Evolutionary conservation across 78 protist species (phyloP), one percentile per base, ranked within the genome.

Genomic region (Polysphondylium violaceum): DNA sequence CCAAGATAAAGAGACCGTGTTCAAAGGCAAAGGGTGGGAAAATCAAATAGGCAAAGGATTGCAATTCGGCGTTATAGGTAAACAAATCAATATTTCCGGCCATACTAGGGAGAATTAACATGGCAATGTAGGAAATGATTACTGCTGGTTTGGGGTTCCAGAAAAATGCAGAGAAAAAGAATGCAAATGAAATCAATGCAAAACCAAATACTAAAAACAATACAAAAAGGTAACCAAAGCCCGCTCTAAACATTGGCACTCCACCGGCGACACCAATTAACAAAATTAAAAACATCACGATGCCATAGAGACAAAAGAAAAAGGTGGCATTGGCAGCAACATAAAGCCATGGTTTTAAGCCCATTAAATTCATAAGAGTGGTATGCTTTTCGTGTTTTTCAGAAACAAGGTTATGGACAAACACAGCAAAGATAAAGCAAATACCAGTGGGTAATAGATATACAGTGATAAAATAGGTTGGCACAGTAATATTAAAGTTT

Each of bases 371-470:
- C 73, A 83, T 47, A 17, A 83, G 61, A 55, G 65, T 72, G 47
- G 51, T 59, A 9, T 56, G 38, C 50, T 68, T 64, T 38, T 71
- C 11, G 31, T 83, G 78, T 36, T 83, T 83, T 14, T 83, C 90
- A 33, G 31, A 43, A 1, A 83, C 90, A 58, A 68, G 44, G 14
- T 59, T 83, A 74, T 47, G 33, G 17, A 83, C 72, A 31, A 83
- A 83, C 19, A 83, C 90, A 27, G 90, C 78, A 35, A 83, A 83
- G 74, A 83, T 75, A 29, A 75, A 75, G 31, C 71, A 53, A 38
- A 58, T 59, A 1, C 55, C 9, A 36, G 5, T 59, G 21, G 85
- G 85, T 9, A 75, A 40, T 23, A 75, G 17, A 40, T 43, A 75
- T 4, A 59, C 2, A 6, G 67, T 11, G 51, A 75, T 75, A 56